These are phyloP conservation scores for Trichoderma sp. DNA, from an alignment of 2,329 filamentous ascomycete genomes.

Conservation along the genomic window DNA sequence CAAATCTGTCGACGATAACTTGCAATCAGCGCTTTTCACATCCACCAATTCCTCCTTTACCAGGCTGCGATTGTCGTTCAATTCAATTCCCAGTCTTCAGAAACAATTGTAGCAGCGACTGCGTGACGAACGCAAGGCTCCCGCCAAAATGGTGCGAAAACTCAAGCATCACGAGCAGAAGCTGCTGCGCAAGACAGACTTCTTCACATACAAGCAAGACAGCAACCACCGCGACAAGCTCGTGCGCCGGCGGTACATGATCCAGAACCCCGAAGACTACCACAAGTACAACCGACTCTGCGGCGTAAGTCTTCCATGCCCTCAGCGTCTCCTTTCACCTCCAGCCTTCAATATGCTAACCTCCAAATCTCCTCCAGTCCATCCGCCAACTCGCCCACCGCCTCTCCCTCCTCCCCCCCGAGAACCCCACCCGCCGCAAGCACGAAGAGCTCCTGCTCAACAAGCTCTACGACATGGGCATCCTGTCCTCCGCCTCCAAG, in stretches of 20 bases:
- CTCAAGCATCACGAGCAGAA: conserved; percentile 97
- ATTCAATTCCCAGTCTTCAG: fast-evolving
- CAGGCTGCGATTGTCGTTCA: neutral
- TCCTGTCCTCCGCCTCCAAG: conserved; percentile 75
- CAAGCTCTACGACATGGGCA: conserved; percentile 91
- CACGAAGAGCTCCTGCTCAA: conserved; percentile 86
- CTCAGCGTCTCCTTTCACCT: neutral
- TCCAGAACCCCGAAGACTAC: conserved; percentile 89
- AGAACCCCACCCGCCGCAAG: conserved; percentile 77
- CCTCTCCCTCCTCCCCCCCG: conserved; percentile 78
- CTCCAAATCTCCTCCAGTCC: conserved; percentile 56
- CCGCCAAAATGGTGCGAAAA: conserved; percentile 79
- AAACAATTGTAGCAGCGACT: neutral
- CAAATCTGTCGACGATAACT: neutral
- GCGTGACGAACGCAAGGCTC: neutral
- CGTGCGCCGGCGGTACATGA: conserved; percentile 84
- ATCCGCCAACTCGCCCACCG: conserved; percentile 88
- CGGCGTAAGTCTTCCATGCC: conserved; percentile 52
- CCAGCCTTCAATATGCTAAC: conserved; percentile 17
- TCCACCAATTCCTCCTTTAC: neutral
- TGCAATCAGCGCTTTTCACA: neutral
- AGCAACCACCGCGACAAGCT: conserved; percentile 79
- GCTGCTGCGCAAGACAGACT: conserved; percentile 90
- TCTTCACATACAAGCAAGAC: conserved; percentile 91
- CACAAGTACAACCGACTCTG: conserved; percentile 67